phyloP scores from a whole-genome alignment of 805 yeast genomes.

The Cyberlindnera americana region DNA sequence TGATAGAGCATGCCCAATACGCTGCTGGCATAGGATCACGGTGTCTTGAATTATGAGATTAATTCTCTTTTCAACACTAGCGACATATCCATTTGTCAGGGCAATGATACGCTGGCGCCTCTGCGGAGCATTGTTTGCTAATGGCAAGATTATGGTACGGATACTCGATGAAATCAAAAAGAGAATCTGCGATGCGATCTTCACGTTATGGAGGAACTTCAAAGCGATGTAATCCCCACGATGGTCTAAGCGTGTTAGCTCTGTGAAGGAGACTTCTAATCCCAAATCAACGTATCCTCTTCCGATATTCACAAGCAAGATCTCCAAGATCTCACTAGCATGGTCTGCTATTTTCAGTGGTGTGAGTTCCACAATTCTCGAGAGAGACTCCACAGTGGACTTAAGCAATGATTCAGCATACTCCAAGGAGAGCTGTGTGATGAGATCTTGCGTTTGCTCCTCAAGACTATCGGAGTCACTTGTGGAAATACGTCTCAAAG shows the following conservation, averaged over 20 bases:
- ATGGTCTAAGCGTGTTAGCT: constrained; percentile 36
- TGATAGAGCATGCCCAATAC: constrained; percentile 47
- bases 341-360: constrained; percentile 60
- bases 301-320: constrained; percentile 66
- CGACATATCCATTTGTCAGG: constrained; percentile 56
- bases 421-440: constrained; percentile 32
- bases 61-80: constrained; percentile 60
- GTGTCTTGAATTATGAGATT: constrained; percentile 62
- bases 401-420: constrained; percentile 62
- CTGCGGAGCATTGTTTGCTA: constrained; percentile 57
- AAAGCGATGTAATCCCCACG: constrained; percentile 37
- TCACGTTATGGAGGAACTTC: constrained; percentile 45
- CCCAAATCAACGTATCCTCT: constrained; percentile 71
- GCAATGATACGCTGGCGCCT: constrained; percentile 57
- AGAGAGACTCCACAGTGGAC: constrained; percentile 71
- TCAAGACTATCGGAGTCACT: constrained; percentile 5
- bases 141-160: constrained; percentile 71
- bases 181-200: constrained; percentile 54
- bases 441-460: constrained; percentile 19
- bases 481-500: constrained; percentile 24
- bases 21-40: constrained; percentile 46
- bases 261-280: constrained; percentile 62
- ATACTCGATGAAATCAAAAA: constrained; percentile 67
- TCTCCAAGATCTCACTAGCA: constrained; percentile 62
- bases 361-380: constrained; percentile 69